A percentile compares a stretch with the other conserved stretches of the same genome.
Conservation (phyloP, 129 eudicot genomes). For the Tagetes erecta region DNA sequence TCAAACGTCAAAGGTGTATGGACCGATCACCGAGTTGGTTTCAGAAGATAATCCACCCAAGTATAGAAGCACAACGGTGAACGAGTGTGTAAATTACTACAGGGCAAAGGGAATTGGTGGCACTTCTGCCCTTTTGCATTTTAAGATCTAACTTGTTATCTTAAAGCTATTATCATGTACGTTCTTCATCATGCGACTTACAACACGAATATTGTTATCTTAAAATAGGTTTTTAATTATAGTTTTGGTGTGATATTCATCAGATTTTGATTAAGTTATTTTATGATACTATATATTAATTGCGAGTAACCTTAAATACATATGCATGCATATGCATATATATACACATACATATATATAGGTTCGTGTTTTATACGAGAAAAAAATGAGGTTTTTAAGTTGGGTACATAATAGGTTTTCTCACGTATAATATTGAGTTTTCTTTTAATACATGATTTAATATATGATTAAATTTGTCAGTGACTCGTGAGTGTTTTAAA, state of each 20-base stretch:
- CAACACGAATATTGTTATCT: background rate
- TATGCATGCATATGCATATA: no score
- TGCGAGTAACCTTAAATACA: background rate
- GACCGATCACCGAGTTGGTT: slow-evolving; percentile 56
- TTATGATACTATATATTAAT: background rate
- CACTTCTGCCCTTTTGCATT: background rate
- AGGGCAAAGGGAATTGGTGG: no score
- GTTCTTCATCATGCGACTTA: background rate
- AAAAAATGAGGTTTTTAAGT: no score
- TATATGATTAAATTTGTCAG: no score
- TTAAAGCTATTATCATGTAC: background rate
- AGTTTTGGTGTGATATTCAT: background rate
- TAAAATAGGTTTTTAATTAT: background rate
- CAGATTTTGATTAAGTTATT: background rate
- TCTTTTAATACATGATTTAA: no score
- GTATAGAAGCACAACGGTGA: slow-evolving; percentile 42
- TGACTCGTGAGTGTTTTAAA: no score
- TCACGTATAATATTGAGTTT: no score
- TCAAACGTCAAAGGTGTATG: slow-evolving; percentile 31
- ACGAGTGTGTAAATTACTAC: slow-evolving; percentile 13
- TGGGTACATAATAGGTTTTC: no score
- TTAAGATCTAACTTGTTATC: background rate
- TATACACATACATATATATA: no score
- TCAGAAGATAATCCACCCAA: slow-evolving; percentile 52
- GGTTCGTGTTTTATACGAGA: no score